Base-by-base conservation (phyloP, 768 basidiomycete species). In the Dentipellis fragilis region DNA sequence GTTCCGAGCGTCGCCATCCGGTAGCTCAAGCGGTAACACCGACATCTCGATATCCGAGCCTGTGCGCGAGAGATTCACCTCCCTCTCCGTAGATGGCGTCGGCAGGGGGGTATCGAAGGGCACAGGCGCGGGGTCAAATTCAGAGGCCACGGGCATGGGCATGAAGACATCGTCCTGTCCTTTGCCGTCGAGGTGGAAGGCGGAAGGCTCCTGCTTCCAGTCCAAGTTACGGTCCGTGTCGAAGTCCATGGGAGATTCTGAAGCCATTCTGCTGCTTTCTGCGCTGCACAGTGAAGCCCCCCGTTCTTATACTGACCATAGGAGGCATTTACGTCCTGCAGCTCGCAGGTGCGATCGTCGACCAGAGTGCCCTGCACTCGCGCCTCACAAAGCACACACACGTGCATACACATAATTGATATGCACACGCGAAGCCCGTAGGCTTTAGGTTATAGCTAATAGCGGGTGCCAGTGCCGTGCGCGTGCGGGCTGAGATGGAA, bases 41-140 rank as follows among this genome's bases (percentile, higher is more conserved):
- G 55, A 63, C 67, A 14, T 69, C 67, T 10, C 55, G 63, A 51
- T 45, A 45, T 45, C 42, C 16, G 17, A 17, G 42, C 19, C 42
- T 9, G 16, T 16, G 12, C n/a, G 42, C 48, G 48, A 34, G 48
- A 49, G 21, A 49, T 14, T 6, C 17, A 16, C 16, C 22, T 22
- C 34, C 16, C 22, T 17, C 23, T 22, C 34, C 22, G 48, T 49
- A 14, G 48, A 49, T 7, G 21, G 48, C 12, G 48, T 45, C 17
- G 48, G 48, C 34, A 23, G 48, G 48, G 19, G 40, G 40, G 40
- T 19, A 3, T 14, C 19, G 40, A 14, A 14, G 38, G 19, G 22
- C 19, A 21, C n/a, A 52, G 3, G 12, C 35, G 8, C 17, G 52
- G 21, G 19, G 14, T 35, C 47, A 59, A 64, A 35, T 56, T 54